These are phyloP conservation scores for Talaromyces sp. DNA, from an alignment of 2,329 filamentous ascomycete species.

Conservation along the genomic window DNA sequence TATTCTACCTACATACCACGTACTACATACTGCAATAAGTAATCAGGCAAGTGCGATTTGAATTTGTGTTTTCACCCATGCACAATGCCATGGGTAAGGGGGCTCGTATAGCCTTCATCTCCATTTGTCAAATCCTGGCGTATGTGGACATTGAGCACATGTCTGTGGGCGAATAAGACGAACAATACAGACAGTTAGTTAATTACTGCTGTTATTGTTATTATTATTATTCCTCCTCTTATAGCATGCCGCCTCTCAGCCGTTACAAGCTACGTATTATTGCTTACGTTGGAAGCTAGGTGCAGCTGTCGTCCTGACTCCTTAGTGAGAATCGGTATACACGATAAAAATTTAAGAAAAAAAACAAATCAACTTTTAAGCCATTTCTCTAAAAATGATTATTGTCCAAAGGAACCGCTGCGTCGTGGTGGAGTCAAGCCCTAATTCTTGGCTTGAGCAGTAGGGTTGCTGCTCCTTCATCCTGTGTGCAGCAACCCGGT, in stretches of 20 bases:
- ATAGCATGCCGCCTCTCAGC: not conserved
- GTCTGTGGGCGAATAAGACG: not conserved
- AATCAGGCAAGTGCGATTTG: not conserved
- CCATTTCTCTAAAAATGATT: not conserved
- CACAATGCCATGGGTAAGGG: not conserved
- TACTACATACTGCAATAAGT: not conserved
- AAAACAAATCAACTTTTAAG: not conserved
- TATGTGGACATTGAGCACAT: not conserved
- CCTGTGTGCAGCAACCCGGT: not conserved
- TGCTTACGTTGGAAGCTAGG: not conserved
- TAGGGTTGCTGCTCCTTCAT: not conserved
- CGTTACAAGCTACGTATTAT: not conserved
- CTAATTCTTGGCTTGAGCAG: not conserved
- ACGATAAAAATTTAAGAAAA: not conserved
- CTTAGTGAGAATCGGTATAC: not conserved
- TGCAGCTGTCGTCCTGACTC: not conserved
- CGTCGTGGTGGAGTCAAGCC: not conserved
- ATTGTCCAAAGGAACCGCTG: not conserved
- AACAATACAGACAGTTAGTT: not conserved
- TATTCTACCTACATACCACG: not conserved
- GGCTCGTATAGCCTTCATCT: not conserved
- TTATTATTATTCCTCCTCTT: not conserved
- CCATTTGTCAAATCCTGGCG: not conserved
- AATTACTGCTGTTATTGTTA: not conserved
- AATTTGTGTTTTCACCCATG: not conserved